Evolutionary conservation across 768 basidiomycete genomes (phyloP).

Genomic region (Lyophyllum shimeji): DNA sequence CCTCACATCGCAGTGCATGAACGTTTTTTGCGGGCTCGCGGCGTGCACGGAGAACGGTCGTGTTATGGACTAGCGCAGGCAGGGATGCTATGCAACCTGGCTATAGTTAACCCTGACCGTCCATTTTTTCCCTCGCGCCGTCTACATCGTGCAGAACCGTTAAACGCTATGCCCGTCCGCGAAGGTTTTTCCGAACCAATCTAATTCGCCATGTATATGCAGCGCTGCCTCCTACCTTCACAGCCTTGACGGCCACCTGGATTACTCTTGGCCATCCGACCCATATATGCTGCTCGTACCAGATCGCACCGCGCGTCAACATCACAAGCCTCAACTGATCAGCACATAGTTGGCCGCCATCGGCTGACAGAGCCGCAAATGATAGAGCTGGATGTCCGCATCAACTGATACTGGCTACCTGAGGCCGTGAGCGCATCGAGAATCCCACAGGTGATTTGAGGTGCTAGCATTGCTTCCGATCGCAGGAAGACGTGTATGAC

Average conservation of each 20-base stretch:
- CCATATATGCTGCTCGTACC: no score
- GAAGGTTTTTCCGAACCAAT: background rate
- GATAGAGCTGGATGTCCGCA: background rate
- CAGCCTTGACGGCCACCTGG: background rate
- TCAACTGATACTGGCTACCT: conserved; percentile 1
- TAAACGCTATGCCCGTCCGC: background rate
- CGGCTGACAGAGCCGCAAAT: background rate
- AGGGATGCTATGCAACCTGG: background rate
- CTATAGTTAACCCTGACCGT: background rate
- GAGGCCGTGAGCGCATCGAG: background rate
- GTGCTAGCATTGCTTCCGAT: no score
- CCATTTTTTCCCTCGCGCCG: background rate
- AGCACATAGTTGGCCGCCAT: background rate
- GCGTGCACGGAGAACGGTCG: background rate
- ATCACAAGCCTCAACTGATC: background rate
- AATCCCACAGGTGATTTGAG: no score
- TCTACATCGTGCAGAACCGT: background rate
- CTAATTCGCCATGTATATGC: background rate
- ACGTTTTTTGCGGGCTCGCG: background rate
- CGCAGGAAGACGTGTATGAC: background rate
- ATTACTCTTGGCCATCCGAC: background rate
- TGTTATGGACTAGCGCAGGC: background rate
- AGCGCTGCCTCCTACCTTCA: background rate
- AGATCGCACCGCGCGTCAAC: no score
- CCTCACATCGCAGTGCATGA: background rate